Percentiles rank a stretch among this genome's conserved stretches.
Evolutionary conservation across 495 filamentous ascomycete genomes (phyloP).

Genomic region (Sabuloglossum arenarium): DNA sequence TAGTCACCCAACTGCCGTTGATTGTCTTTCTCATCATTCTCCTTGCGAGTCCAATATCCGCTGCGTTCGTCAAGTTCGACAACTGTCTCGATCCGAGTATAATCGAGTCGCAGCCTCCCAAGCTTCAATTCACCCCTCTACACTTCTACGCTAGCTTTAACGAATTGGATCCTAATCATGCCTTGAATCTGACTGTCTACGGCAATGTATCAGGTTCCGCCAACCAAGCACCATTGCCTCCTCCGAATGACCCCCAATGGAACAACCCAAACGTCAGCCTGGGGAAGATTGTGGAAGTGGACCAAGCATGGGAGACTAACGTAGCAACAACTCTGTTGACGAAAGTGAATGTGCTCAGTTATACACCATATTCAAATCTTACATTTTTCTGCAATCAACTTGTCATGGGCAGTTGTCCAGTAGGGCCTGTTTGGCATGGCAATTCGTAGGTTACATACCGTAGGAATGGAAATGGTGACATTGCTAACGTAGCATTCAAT

Average conservation of each 20-base stretch:
- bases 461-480: neutral
- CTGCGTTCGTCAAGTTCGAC: slow-evolving; percentile 50
- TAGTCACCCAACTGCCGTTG: neutral
- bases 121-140: slow-evolving; percentile 64
- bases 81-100: slow-evolving; percentile 59
- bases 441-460: slow-evolving; percentile 28
- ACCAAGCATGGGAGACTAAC: slow-evolving; percentile 20
- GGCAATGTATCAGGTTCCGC: slow-evolving; percentile 65
- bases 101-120: slow-evolving; percentile 27
- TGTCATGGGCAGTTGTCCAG: slow-evolving; percentile 45
- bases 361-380: slow-evolving; percentile 35
- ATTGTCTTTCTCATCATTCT: neutral
- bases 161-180: slow-evolving; percentile 33
- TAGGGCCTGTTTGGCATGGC: slow-evolving; percentile 47
- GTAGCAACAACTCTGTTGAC: slow-evolving; percentile 51
- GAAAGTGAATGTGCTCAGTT: slow-evolving; percentile 50
- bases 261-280: slow-evolving; percentile 32
- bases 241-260: slow-evolving; percentile 28
- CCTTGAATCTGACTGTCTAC: slow-evolving; percentile 62
- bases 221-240: slow-evolving; percentile 25
- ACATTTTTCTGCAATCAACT: slow-evolving; percentile 42
- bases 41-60: slow-evolving; percentile 10
- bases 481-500: neutral
- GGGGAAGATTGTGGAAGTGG: slow-evolving; percentile 56
- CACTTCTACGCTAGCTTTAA: slow-evolving; percentile 56